phyloP scores from a whole-genome alignment of 1,284 basidiomycete species.

The Cutaneotrichosporon sp. region DNA sequence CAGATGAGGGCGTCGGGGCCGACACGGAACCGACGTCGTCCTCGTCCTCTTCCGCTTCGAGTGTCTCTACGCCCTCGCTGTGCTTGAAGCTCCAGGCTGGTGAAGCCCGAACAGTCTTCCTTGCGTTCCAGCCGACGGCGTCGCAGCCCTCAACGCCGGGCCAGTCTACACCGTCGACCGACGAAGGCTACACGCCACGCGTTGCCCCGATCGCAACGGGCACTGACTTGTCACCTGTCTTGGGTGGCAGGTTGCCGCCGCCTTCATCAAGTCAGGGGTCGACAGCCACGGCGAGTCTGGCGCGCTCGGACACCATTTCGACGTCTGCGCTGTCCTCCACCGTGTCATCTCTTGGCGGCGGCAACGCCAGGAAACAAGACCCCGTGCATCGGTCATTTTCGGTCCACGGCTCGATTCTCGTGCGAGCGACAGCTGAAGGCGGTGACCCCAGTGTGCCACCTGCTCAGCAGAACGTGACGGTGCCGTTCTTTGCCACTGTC shows the following conservation, averaged over 20 bases:
- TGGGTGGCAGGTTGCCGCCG: slow-evolving; percentile 8
- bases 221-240: slow-evolving; percentile 10
- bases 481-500: slow-evolving; percentile 45
- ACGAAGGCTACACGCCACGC: slow-evolving; percentile 36
- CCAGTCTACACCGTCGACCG: slow-evolving; percentile 18
- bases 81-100: slow-evolving; percentile 21
- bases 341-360: slow-evolving; percentile 2
- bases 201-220: slow-evolving; percentile 16
- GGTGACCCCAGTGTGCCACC: slow-evolving; percentile 1
- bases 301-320: neutral
- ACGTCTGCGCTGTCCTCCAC: slow-evolving; percentile 3
- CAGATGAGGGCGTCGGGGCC: slow-evolving; percentile 14
- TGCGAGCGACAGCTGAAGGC: slow-evolving; percentile 27
- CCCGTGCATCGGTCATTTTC: slow-evolving; percentile 40
- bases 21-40: slow-evolving; percentile 24
- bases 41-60: slow-evolving; percentile 25
- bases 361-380: slow-evolving; percentile 25
- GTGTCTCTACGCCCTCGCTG: slow-evolving; percentile 16
- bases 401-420: slow-evolving; percentile 40
- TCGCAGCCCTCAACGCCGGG: slow-evolving; percentile 17
- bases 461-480: slow-evolving; percentile 23
- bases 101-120: slow-evolving; percentile 24
- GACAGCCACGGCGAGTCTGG: neutral
- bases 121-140: slow-evolving; percentile 33
- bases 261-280: neutral